Conservation (phyloP, 1,139 yeast genomes). For the Suhomyces terraborum region DNA sequence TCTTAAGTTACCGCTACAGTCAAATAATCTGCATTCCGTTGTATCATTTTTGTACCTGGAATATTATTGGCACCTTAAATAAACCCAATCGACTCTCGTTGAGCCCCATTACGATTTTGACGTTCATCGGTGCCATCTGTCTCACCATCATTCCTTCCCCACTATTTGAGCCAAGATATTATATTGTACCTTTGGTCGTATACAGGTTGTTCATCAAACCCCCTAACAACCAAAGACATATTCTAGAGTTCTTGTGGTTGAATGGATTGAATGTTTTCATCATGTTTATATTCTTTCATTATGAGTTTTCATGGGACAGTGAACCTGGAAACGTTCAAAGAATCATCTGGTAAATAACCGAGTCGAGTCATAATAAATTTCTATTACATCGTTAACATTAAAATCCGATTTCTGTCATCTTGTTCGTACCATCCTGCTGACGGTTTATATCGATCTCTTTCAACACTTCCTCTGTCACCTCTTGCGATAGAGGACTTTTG, state of each 20-base stretch:
- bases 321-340: slow-evolving; percentile 64
- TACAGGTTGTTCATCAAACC: slow-evolving; percentile 66
- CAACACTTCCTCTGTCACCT: slow-evolving; percentile 12
- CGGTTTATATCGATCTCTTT: slow-evolving; percentile 7
- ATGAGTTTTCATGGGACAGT: slow-evolving; percentile 69
- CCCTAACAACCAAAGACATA: slow-evolving; percentile 33
- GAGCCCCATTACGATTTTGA: slow-evolving; percentile 40
- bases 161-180: slow-evolving; percentile 89
- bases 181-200: slow-evolving; percentile 73
- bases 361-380: not conserved
- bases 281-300: slow-evolving; percentile 55
- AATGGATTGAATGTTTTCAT: slow-evolving; percentile 55
- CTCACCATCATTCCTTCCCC: slow-evolving; percentile 84
- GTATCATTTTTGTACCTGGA: slow-evolving; percentile 70
- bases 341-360: slow-evolving; percentile 71
- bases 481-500: slow-evolving; percentile 13
- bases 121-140: slow-evolving; percentile 54
- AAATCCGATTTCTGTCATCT: slow-evolving; percentile 6
- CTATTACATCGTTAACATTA: slow-evolving; percentile 1
- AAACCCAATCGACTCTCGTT: slow-evolving; percentile 21
- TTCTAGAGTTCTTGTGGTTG: slow-evolving; percentile 64
- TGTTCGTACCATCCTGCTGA: slow-evolving; percentile 6
- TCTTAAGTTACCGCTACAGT: slow-evolving; percentile 50
- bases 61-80: slow-evolving; percentile 33
- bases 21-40: slow-evolving; percentile 57